A percentile compares a stretch with the other conserved stretches of the same genome.
phyloP scores from a whole-genome alignment of 129 eudicot genomes.

The sunflower (Helianthus annuus) region HanXRQr2.0-SUNRISE NC_035439.2:47635549-47636048 shows the following conservation, averaged over 20 bases:
- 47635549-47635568: conserved; percentile 87
- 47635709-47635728: conserved; percentile 75
- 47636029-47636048: conserved; percentile 75
- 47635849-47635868: conserved; percentile 87
- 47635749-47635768: not conserved
- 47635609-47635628: conserved; percentile 57
- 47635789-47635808: conserved; percentile 84
- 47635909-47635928: conserved; percentile 70
- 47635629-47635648: conserved; percentile 70
- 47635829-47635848: conserved; percentile 75
- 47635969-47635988: conserved; percentile 73
- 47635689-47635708: conserved; percentile 69
- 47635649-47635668: conserved; percentile 82
- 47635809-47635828: conserved; percentile 69
- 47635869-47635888: conserved; percentile 81
- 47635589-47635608: conserved; percentile 84
- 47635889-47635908: conserved; percentile 72
- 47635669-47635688: conserved; percentile 73
- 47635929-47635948: conserved; percentile 66
- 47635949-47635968: conserved; percentile 60
- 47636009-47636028: conserved; percentile 68
- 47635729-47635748: not conserved
- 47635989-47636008: conserved; percentile 83
- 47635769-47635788: conserved; percentile 20
- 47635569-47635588: conserved; percentile 74